phyloP scores from a whole-genome alignment of 306 rosid species.

The Medicago truncatula region DNA sequence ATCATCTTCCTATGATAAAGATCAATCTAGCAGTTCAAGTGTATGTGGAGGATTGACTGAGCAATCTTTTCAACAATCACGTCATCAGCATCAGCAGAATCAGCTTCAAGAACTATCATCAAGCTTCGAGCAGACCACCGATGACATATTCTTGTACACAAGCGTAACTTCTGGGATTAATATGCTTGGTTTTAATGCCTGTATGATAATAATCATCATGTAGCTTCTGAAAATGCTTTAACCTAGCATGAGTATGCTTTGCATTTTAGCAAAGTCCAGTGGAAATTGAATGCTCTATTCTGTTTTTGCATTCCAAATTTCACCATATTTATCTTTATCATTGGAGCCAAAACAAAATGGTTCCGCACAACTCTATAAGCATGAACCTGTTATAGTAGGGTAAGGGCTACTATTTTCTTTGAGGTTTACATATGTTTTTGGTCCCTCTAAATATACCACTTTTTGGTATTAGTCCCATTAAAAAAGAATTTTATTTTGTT shows the following conservation, averaged over 20 bases:
- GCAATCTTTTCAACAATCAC: conserved; percentile 52
- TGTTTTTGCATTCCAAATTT: conserved; percentile 51
- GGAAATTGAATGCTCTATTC: conserved; percentile 58
- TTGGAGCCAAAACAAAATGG: conserved; percentile 43
- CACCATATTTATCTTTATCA: conserved; percentile 40
- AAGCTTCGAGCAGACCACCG: conserved; percentile 59
- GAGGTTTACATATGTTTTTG: background rate
- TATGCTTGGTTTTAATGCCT: conserved; percentile 61
- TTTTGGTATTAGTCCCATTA: background rate
- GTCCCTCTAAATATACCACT: background rate
- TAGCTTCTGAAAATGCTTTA: conserved; percentile 51
- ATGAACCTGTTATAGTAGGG: conserved; percentile 43
- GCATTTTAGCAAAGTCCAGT: conserved; percentile 50
- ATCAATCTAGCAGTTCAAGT: conserved; percentile 62
- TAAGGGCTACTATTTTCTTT: conserved; percentile 45
- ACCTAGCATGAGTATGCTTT: conserved; percentile 44
- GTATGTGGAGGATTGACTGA: conserved; percentile 56
- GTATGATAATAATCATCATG: conserved; percentile 53
- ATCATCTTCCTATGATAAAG: conserved; percentile 51
- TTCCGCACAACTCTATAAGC: conserved; percentile 42
- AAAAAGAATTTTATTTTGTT: no score
- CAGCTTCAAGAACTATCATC: conserved; percentile 62
- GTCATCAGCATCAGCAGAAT: conserved; percentile 46
- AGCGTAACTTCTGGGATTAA: conserved; percentile 72
- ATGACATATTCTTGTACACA: conserved; percentile 81